These are phyloP conservation scores for Tetrahymena elliotti DNA, from an alignment of 73 alveolate genomes.

Conservation along the genomic window DNA sequence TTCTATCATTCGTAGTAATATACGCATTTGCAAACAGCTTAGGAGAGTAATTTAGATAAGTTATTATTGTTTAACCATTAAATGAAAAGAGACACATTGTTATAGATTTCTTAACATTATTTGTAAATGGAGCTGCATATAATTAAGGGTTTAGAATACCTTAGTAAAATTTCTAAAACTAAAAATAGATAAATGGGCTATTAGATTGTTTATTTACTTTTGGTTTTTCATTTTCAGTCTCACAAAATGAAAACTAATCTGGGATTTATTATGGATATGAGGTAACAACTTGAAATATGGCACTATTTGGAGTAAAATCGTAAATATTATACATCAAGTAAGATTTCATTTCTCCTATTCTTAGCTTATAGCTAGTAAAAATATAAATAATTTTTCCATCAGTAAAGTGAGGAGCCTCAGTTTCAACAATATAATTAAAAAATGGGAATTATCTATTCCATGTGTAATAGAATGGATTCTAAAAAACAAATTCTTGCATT, in stretches of 20 bases:
- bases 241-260: not conserved
- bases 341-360: not conserved
- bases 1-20: not conserved
- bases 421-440: not conserved
- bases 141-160: not conserved
- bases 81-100: not conserved
- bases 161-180: not conserved
- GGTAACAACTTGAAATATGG: not conserved
- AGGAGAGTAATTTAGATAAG: not conserved
- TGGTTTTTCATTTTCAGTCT: not conserved
- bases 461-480: not conserved
- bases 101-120: not conserved
- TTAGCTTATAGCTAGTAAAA: not conserved
- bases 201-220: not conserved
- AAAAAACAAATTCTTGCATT: not conserved
- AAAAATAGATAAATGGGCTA: not conserved
- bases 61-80: not conserved
- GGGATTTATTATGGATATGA: not conserved
- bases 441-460: not conserved
- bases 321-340: not conserved
- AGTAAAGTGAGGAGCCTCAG: not conserved
- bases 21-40: not conserved
- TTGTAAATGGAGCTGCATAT: not conserved
- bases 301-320: not conserved
- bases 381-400: not conserved